These are phyloP conservation scores for Termitomyces sp. DNA, from an alignment of 768 basidiomycete genomes.

Conservation along the genomic window DNA sequence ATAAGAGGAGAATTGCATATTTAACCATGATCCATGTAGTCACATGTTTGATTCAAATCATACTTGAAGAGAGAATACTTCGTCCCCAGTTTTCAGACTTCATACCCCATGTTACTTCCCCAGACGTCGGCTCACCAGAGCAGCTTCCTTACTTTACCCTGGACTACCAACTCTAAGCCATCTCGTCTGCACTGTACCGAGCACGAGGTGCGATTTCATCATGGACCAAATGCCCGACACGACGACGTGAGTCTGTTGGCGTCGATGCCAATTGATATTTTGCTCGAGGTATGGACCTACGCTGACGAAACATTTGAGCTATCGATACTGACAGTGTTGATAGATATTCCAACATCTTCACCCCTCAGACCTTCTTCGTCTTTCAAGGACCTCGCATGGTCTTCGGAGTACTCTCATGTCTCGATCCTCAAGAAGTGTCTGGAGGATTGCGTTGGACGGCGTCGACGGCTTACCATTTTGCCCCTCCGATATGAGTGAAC, in stretches of 20 bases:
- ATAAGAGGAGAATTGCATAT: not conserved
- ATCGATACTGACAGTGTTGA: not conserved
- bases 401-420: slow-evolving; percentile 29
- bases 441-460: slow-evolving; percentile 20
- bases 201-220: not conserved
- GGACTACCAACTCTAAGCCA: not conserved
- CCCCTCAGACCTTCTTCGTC: slow-evolving; percentile 31
- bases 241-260: not conserved
- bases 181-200: not conserved
- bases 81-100: not conserved
- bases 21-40: not conserved
- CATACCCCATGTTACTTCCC: not conserved
- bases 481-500: slow-evolving; percentile 30
- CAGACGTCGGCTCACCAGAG: not conserved
- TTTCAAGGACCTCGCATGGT: slow-evolving; percentile 30
- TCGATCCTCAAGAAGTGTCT: slow-evolving; percentile 24
- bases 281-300: slow-evolving; percentile 15
- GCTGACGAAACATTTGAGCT: not conserved
- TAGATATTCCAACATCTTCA: slow-evolving; percentile 31
- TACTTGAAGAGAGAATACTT: not conserved
- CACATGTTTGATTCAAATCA: slow-evolving; percentile 2
- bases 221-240: not conserved
- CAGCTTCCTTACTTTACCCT: not conserved
- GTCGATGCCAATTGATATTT: slow-evolving; percentile 15
- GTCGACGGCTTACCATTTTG: slow-evolving; percentile 25